These are phyloP conservation scores for Boletus rubescentipes DNA, from an alignment of 768 basidiomycete species.

Conservation along the genomic window DNA sequence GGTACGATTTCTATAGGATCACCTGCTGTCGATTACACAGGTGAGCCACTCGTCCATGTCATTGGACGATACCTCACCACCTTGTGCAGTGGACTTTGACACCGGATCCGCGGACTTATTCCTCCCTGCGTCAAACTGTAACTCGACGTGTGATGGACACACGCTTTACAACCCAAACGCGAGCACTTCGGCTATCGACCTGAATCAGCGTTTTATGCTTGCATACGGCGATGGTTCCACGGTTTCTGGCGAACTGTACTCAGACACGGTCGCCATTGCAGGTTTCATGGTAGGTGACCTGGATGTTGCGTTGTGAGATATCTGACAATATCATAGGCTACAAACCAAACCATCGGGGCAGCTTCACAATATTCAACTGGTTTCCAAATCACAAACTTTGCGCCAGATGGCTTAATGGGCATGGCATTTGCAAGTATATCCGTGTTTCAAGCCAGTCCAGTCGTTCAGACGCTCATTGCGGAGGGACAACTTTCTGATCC, in stretches of 20 bases:
- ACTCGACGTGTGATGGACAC: constrained; percentile 34
- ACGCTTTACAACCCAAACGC: constrained; percentile 34
- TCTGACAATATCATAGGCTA: constrained; percentile 22
- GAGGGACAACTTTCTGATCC: constrained; percentile 35
- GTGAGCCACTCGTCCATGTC: constrained; percentile 7
- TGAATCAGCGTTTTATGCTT: constrained; percentile 32
- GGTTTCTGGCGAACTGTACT: constrained; percentile 38
- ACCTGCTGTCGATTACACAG: constrained; percentile 18
- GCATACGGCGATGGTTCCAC: constrained; percentile 44
- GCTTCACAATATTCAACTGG: constrained; percentile 18
- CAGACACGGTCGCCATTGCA: constrained; percentile 41
- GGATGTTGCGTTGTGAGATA: not conserved
- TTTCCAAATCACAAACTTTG: constrained; percentile 13
- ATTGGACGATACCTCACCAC: not conserved
- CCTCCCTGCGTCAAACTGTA: constrained; percentile 30
- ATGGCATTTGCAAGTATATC: constrained; percentile 45
- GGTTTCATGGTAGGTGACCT: constrained; percentile 23
- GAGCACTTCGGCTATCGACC: constrained; percentile 30
- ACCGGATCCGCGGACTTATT: constrained; percentile 37
- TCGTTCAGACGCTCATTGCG: constrained; percentile 44
- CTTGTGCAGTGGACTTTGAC: constrained; percentile 31
- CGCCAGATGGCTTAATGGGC: constrained; percentile 38
- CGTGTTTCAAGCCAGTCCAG: constrained; percentile 32
- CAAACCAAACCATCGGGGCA: constrained; percentile 23
- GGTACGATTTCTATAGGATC: constrained; percentile 26